Percentiles rank a stretch among this genome's conserved stretches.
Evolutionary conservation across 1,284 basidiomycete genomes (phyloP).

Genomic region (Cryptococcus hybrid): DNA sequence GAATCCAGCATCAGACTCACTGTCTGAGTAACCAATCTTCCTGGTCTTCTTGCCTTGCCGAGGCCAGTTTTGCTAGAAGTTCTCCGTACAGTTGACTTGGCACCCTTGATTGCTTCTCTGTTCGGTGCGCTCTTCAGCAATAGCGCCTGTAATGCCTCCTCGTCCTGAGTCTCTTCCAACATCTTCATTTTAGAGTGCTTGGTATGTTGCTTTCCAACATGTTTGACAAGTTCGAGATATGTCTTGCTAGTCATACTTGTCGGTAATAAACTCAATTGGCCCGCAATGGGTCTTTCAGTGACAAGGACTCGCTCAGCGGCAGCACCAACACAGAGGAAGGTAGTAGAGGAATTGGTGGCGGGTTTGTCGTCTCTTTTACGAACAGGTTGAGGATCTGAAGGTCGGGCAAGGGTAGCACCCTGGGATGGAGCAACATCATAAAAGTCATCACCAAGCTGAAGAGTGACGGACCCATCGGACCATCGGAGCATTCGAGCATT

Average conservation of each 20-base stretch:
- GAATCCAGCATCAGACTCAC: conserved; percentile 8
- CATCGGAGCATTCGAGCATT: conserved; percentile 48
- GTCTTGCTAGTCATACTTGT: conserved; percentile 43
- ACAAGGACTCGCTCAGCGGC: conserved; percentile 34
- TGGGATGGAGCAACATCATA: conserved; percentile 46
- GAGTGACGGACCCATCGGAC: conserved; percentile 48
- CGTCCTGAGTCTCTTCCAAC: conserved; percentile 36
- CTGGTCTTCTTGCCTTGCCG: conserved; percentile 1
- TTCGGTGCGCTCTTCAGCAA: conserved; percentile 23
- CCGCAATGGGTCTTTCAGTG: conserved; percentile 40
- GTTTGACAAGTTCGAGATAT: conserved; percentile 43
- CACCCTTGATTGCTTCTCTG: conserved; percentile 14
- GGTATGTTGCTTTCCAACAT: conserved; percentile 43
- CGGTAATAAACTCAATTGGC: conserved; percentile 39
- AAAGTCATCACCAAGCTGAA: conserved; percentile 47
- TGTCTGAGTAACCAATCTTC: conserved; percentile 12
- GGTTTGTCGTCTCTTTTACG: neutral
- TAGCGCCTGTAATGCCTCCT: conserved; percentile 25
- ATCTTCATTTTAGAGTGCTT: conserved; percentile 46
- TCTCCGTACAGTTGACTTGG: neutral
- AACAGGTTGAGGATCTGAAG: conserved; percentile 10
- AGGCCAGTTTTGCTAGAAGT: conserved; percentile 2
- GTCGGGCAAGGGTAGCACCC: conserved; percentile 29
- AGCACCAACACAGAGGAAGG: conserved; percentile 33
- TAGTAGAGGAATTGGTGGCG: conserved; percentile 14